Evolutionary conservation across 192 early-diverging fungal genomes (phyloP), one percentile per base, ranked within the genome.

Genomic region (Rhizophagus clarus): DNA sequence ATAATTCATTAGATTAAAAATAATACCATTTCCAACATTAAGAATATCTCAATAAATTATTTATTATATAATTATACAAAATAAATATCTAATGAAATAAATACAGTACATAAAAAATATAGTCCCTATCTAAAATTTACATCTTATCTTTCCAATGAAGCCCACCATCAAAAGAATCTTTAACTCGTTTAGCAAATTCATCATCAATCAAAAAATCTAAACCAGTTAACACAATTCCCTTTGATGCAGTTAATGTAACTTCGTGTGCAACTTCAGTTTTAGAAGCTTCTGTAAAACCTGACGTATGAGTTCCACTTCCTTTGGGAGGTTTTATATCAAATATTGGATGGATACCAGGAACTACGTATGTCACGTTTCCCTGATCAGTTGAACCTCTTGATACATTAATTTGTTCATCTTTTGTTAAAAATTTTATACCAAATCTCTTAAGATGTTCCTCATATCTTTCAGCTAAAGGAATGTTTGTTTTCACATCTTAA

Each of bases 281-380:
- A 1, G 93, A 89, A 7, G 81, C 87, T 51, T 85, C 81, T 10
- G 88, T 83, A 72, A 95, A 95, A 69, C 87, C 88, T 14, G 83
- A 76, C 0, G 93, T 91, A 63, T 95, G 94, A 68, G 90, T 91
- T 0, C 83, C 80, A 45, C 0, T 2, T 17, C 22, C 10, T 42
- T 7, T 7, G 9, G 88, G 85, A 14, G 88, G 6, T 32, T 31
- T n/a, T 14, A 63, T 76, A 63, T 76, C 40, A 61, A 37, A 79
- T 45, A 79, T 3, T 56, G 47, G 0, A 72, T 90, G 89, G 64
- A 90, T 82, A 17, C 87, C 84, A 42, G 93, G 91, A 12, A 91
- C 87, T 34, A 81, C 81, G 26, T 92, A 88, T n/a, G 89, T 89
- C 45, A 94, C 85, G 67, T 95, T 94, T 40, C 93, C 94, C 80